A percentile compares a stretch with the other conserved stretches of the same genome.
Conservation (phyloP, 2,329 filamentous ascomycete genomes). For the Monilinia aucupariae region DNA sequence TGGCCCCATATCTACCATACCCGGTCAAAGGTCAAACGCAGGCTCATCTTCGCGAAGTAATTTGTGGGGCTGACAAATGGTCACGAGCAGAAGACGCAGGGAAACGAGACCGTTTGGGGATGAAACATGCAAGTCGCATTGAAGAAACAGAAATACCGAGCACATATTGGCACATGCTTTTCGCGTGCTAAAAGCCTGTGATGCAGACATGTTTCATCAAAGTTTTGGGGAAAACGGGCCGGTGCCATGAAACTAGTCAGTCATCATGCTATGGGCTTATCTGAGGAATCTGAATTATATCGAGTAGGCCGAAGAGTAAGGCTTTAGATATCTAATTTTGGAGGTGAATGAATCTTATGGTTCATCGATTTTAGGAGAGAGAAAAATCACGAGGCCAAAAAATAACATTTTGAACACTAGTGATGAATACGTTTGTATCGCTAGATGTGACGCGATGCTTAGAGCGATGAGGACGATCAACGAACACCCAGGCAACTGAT, state of each 20-base stretch:
- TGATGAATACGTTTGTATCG: too few species aligned
- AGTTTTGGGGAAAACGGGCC: background rate
- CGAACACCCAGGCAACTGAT: background rate
- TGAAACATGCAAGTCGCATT: background rate
- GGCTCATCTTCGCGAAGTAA: background rate
- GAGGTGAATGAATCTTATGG: too few species aligned
- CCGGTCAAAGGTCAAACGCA: background rate
- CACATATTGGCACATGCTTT: background rate
- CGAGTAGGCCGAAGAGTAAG: background rate
- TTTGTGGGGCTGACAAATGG: background rate
- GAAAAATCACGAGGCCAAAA: too few species aligned
- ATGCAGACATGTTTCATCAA: background rate
- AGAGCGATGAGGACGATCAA: background rate
- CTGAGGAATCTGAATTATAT: background rate
- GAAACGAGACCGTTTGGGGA: background rate
- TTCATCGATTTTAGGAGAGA: too few species aligned
- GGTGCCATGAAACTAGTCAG: background rate
- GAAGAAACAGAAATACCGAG: background rate
- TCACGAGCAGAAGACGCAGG: background rate
- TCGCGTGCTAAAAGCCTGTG: background rate
- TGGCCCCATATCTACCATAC: conserved; percentile 1
- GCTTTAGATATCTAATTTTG: background rate
- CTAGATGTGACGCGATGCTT: background rate
- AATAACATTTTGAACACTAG: too few species aligned
- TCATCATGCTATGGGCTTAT: background rate